A percentile compares a stretch with the other conserved stretches of the same genome.
Conservation (phyloP, 495 filamentous ascomycete genomes). For the Podospora australis region DNA sequence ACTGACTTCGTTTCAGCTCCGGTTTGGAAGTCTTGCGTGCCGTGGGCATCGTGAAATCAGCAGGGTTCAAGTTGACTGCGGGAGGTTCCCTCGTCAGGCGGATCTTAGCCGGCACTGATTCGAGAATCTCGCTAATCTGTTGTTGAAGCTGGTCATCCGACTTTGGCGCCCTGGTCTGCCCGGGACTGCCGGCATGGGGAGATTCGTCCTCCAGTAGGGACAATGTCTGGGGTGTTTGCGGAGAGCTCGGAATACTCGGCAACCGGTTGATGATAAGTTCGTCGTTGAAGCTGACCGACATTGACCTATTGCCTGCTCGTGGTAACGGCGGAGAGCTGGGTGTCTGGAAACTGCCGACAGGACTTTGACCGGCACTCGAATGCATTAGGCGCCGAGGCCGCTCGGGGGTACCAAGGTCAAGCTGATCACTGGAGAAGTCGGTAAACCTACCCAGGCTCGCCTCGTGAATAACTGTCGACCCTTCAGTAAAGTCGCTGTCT, state of each 20-base stretch:
- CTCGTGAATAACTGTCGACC: conserved; percentile 36
- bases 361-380: conserved; percentile 13
- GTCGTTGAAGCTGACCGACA: conserved; percentile 40
- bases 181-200: conserved; percentile 28
- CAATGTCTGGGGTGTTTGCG: conserved; percentile 18
- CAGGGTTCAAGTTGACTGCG: conserved; percentile 40
- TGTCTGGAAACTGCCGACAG: conserved; percentile 32
- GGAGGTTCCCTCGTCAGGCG: conserved; percentile 55
- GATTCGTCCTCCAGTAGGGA: conserved; percentile 22
- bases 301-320: conserved; percentile 31
- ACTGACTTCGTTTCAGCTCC: conserved; percentile 36
- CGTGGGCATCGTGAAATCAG: conserved; percentile 38
- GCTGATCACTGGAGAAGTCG: conserved; percentile 24
- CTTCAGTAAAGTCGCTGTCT: conserved; percentile 32
- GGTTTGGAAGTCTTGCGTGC: conserved; percentile 27
- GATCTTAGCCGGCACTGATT: conserved; percentile 72
- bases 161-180: conserved; percentile 27
- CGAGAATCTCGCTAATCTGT: conserved; percentile 78
- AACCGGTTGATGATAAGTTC: conserved; percentile 32
- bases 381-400: conserved; percentile 26
- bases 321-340: conserved; percentile 37
- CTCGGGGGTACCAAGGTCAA: conserved; percentile 29
- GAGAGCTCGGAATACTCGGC: conserved; percentile 23
- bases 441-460: conserved; percentile 17
- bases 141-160: conserved; percentile 68